These are phyloP conservation scores for Hypholoma fasciculare DNA, from an alignment of 768 basidiomycete genomes.

Conservation along the genomic window DNA sequence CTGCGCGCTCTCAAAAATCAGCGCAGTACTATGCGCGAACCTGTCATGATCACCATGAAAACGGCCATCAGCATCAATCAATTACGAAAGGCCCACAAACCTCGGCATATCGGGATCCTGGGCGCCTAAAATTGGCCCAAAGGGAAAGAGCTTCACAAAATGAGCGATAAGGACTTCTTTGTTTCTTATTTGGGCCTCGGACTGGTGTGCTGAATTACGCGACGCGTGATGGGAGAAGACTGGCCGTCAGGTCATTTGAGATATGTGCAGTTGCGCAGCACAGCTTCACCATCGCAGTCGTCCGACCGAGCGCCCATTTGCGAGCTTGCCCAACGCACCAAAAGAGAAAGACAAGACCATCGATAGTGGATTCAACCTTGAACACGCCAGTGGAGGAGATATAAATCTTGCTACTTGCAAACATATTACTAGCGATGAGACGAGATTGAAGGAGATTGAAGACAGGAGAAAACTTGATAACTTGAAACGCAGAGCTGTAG, in stretches of 20 bases:
- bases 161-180: not conserved
- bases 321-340: slow-evolving; percentile 1
- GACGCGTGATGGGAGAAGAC: not conserved
- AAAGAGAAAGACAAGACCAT: slow-evolving; percentile 6
- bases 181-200: not conserved
- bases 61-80: slow-evolving; percentile 7
- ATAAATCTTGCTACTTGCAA: slow-evolving; percentile 32
- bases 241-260: not conserved
- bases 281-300: not conserved
- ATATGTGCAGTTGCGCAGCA: not conserved
- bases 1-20: not conserved
- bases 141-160: not conserved
- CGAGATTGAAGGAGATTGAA: slow-evolving; percentile 11
- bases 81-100: slow-evolving; percentile 2
- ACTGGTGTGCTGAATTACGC: not conserved
- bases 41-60: not conserved
- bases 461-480: slow-evolving; percentile 24
- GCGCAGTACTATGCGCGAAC: not conserved
- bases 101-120: slow-evolving; percentile 1
- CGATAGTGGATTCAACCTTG: slow-evolving; percentile 18
- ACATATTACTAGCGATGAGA: slow-evolving; percentile 29
- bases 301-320: not conserved
- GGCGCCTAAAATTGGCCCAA: not conserved
- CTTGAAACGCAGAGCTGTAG: slow-evolving; percentile 26
- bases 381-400: slow-evolving; percentile 19